Evolutionary conservation across 2,329 filamentous ascomycete species (phyloP).

Genomic region (Colletotrichum incanum): DNA sequence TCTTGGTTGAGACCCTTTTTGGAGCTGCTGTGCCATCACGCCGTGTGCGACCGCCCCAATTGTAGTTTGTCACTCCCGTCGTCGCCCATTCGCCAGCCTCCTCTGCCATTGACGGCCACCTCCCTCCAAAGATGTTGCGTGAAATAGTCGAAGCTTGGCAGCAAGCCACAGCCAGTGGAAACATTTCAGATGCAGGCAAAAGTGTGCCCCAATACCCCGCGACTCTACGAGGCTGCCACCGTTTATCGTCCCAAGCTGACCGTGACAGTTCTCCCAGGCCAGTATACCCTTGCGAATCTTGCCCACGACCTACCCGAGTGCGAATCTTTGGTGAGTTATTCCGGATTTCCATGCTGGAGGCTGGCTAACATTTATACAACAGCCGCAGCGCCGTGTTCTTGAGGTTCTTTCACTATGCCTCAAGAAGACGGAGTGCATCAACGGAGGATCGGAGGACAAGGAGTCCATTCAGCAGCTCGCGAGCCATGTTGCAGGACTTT

Average conservation of each 20-base stretch:
- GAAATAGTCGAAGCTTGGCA: constrained; percentile 5
- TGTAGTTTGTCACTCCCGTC: background rate
- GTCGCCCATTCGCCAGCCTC: background rate
- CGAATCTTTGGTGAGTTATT: constrained; percentile 9
- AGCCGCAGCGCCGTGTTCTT: constrained; percentile 13
- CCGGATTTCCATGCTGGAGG: background rate
- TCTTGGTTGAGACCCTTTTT: background rate
- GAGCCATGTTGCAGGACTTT: background rate
- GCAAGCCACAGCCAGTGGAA: background rate
- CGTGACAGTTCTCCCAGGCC: background rate
- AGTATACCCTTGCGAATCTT: constrained; percentile 19
- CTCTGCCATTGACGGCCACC: background rate
- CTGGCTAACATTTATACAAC: background rate
- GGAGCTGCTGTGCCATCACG: background rate
- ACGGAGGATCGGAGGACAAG: constrained; percentile 12
- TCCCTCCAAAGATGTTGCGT: background rate
- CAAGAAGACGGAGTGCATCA: background rate
- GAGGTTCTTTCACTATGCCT: constrained; percentile 23
- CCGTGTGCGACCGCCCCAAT: background rate
- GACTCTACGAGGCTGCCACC: background rate
- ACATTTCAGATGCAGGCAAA: background rate
- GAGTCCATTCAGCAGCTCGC: constrained; percentile 9
- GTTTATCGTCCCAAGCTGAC: background rate
- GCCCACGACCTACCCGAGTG: constrained; percentile 8
- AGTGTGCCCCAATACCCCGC: background rate